phyloP scores from a whole-genome alignment of 495 filamentous ascomycete genomes.

The Lophiostoma macrostomum region DNA sequence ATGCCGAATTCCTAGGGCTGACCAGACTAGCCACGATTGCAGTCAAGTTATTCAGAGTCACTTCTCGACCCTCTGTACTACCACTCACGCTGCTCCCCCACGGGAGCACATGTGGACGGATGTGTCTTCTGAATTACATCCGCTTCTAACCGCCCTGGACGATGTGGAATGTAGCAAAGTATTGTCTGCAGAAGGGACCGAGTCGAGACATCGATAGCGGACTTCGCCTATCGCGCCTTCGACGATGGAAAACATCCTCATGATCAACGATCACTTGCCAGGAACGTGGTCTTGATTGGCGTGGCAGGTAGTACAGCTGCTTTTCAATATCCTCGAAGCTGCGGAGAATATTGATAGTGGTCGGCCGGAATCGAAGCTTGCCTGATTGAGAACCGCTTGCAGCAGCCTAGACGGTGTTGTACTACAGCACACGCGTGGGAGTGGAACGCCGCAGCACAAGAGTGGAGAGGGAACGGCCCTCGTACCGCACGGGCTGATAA shows the following conservation, averaged over 20 bases:
- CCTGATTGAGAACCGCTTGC: neutral
- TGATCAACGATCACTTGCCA: conserved; percentile 7
- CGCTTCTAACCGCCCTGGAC: neutral
- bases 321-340: too few relatives aligned
- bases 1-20: too few relatives aligned
- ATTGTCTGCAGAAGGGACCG: neutral
- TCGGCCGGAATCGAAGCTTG: neutral
- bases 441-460: neutral
- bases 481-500: neutral
- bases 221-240: neutral
- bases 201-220: conserved; percentile 5
- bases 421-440: conserved; percentile 1
- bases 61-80: too few relatives aligned
- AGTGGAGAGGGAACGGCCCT: neutral
- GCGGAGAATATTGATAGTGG: neutral
- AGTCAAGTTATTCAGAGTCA: too few relatives aligned
- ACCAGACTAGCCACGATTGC: too few relatives aligned
- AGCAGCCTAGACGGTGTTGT: neutral
- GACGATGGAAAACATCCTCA: too few relatives aligned
- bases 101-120: too few relatives aligned
- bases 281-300: neutral
- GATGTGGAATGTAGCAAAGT: neutral
- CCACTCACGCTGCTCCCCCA: too few relatives aligned
- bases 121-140: neutral
- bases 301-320: neutral